Evolutionary conservation across 768 basidiomycete species (phyloP), one percentile per base, ranked within the genome.

Genomic region (Mycena kentingensis): DNA sequence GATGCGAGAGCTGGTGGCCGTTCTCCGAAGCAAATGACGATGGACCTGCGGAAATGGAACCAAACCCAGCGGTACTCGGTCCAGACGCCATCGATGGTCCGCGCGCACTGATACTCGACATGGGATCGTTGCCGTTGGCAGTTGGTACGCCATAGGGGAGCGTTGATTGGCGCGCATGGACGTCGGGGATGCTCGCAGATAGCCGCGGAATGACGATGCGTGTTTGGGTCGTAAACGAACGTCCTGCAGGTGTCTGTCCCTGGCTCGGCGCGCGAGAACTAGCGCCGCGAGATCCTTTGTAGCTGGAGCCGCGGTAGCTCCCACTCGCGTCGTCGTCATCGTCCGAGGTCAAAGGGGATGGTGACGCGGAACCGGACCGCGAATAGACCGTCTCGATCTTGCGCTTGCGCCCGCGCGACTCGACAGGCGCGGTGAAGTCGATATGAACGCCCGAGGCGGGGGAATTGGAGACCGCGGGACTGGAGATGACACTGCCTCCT

Each of bases 351-450:
- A 60, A 47, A 21, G 58, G 54, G 38, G 57, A 58, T n/a, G 58
- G 51, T 42, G 57, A 58, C 16, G 48, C 36, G 25, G 57, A 54
- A 11, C 36, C 27, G n/a, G 57, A 10, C 10, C 10, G 18, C 37
- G 41, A 55, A 46, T 60, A 60, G 2, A 60, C 51, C 2, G 49
- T 52, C 38, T 55, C 46, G 46, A 60, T 60, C 41, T 60, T 60
- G 51, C 58, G 58, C 34, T 60, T 60, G 11, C 58, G 44, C 4
- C 58, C 58, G 28, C 58, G 52, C n/a, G 58, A 60, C n/a, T 60
- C 58, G 35, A 60, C 44, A 24, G 51, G 53, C 7, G 58, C 58
- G 3, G 58, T 60, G 25, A 60, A 60, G 51, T 60, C 58, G 35
- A 55, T 52, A 34, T 34, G 41, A 18, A 31, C 43, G 8, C 49